Conservation (phyloP, 345 rosid species). For the Ceriops zippeliana region DNA sequence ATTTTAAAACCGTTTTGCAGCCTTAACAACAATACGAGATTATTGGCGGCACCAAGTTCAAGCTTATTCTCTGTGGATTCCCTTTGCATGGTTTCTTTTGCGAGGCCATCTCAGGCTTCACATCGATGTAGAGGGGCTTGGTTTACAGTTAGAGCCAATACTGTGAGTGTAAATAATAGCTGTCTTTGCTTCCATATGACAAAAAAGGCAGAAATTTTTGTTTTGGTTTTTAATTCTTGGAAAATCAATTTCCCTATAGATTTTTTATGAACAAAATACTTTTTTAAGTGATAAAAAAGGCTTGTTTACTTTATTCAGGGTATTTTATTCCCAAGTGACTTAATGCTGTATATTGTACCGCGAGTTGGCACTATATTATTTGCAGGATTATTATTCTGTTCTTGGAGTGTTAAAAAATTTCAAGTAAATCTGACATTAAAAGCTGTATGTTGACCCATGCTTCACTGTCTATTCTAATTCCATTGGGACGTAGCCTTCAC, state of each 20-base stretch:
- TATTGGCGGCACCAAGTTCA: slow-evolving; percentile 58
- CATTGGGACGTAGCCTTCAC: too few relatives aligned
- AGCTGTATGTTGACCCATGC: slow-evolving; percentile 50
- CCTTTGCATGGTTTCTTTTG: slow-evolving; percentile 46
- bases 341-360: not conserved
- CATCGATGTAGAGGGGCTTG: slow-evolving; percentile 55
- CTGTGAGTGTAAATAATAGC: slow-evolving; percentile 53
- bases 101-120: slow-evolving; percentile 39
- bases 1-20: slow-evolving; percentile 27
- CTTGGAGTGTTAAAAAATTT: slow-evolving; percentile 87
- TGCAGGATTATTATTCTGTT: slow-evolving; percentile 86
- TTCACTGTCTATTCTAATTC: slow-evolving; percentile 3
- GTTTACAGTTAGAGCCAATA: slow-evolving; percentile 81
- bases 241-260: not conserved
- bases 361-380: slow-evolving; percentile 1
- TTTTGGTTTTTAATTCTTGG: not conserved
- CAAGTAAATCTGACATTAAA: slow-evolving; percentile 92
- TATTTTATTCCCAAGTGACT: not conserved
- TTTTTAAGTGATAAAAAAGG: not conserved
- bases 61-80: slow-evolving; percentile 60
- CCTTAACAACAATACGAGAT: slow-evolving; percentile 36
- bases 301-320: not conserved
- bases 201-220: not conserved
- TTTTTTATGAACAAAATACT: not conserved
- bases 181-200: slow-evolving; percentile 9